Conservation (phyloP, 805 yeast genomes). For the Tanozyma kutaoensis region DNA sequence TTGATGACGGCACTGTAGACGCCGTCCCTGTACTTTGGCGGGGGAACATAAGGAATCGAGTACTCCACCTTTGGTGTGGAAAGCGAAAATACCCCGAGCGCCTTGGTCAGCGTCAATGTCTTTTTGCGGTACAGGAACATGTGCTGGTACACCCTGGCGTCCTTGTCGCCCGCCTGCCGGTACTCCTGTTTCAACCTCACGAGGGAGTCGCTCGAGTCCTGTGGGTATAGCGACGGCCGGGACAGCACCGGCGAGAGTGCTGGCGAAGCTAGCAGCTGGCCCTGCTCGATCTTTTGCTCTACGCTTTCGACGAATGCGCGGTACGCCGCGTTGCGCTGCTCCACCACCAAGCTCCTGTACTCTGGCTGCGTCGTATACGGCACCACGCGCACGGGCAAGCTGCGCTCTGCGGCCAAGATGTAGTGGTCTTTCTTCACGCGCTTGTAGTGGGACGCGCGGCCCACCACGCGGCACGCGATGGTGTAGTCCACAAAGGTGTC, state of each 20-base stretch:
- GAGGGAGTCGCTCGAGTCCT: slow-evolving; percentile 1
- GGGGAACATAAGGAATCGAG: slow-evolving; percentile 17
- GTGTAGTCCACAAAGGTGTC: slow-evolving; percentile 22
- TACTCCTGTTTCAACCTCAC: slow-evolving; percentile 18
- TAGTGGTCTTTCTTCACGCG: slow-evolving; percentile 15
- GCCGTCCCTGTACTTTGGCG: slow-evolving; percentile 12
- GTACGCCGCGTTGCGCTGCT: slow-evolving; percentile 13
- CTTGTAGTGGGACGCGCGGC: slow-evolving; percentile 23
- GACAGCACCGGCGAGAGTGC: slow-evolving; percentile 2
- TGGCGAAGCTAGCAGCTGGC: slow-evolving; percentile 2
- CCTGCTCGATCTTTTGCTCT: slow-evolving; percentile 12
- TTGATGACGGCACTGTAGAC: slow-evolving; percentile 7
- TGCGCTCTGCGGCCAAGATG: slow-evolving; percentile 21
- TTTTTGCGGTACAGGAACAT: slow-evolving; percentile 19
- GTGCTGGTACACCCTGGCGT: slow-evolving; percentile 12
- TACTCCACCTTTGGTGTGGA: slow-evolving; percentile 21
- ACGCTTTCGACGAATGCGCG: slow-evolving; percentile 21
- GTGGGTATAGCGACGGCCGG: slow-evolving; percentile 1
- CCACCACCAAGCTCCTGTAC: slow-evolving; percentile 6
- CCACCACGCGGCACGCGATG: slow-evolving; percentile 26
- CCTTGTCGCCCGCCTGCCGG: slow-evolving; percentile 1
- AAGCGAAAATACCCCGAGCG: slow-evolving; percentile 18
- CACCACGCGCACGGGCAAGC: slow-evolving; percentile 19
- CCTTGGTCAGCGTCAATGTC: slow-evolving; percentile 14
- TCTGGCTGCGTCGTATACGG: slow-evolving; percentile 14